Evolutionary conservation across 2,329 filamentous ascomycete genomes (phyloP), one percentile per base, ranked within the genome.

Genomic region (Penicillium sp.): DNA sequence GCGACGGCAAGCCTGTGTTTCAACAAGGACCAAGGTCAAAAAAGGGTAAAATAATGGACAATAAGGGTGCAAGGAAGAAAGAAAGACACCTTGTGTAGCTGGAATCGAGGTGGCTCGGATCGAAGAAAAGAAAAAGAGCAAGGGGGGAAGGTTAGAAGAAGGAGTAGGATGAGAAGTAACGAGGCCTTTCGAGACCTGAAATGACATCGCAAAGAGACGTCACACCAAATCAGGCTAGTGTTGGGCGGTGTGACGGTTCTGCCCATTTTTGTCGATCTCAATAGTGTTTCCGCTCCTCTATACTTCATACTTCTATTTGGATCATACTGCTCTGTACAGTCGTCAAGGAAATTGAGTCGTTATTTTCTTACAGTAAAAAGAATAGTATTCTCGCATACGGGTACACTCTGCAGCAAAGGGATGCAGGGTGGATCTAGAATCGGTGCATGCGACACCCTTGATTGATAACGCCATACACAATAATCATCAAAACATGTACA

Each of bases 151-250:
- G 38, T 23, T 34, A 42, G 47, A 61, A 52, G 51, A 55, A 53
- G 46, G 50, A 59, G 52, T 48, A 50, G 56, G 53, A 56, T 53
- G 52, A 47, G 56, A 55, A 60, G 57, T 48, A 51, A 39, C 47
- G 47, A 58, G 54, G 55, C 50, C 58, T 46, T 46, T 58, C 57
- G 38, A 53, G 45, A 52, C 55, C 60, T 56, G 60, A 59, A 58
- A 56, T 61, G 62, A 55, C 58, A 58, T 60, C 54, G 59, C 55
- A 50, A 52, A 52, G 49, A 60, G 59, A 61, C 58, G 60, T 62
- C 57, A 63, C 55, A 46, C 58, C 56, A 49, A 46, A 60, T 57
- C 51, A 43, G 62, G 63, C 49, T 65, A 65, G 63, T 44, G 45
- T 28, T 45, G 51, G 56, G 60, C 56, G 59, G 61, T 61, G 52